A percentile compares a stretch with the other conserved stretches of the same genome.
These are phyloP conservation scores for Lagerstroemia speciosa DNA, from an alignment of 345 rosid species.

Conservation along the genomic window DNA sequence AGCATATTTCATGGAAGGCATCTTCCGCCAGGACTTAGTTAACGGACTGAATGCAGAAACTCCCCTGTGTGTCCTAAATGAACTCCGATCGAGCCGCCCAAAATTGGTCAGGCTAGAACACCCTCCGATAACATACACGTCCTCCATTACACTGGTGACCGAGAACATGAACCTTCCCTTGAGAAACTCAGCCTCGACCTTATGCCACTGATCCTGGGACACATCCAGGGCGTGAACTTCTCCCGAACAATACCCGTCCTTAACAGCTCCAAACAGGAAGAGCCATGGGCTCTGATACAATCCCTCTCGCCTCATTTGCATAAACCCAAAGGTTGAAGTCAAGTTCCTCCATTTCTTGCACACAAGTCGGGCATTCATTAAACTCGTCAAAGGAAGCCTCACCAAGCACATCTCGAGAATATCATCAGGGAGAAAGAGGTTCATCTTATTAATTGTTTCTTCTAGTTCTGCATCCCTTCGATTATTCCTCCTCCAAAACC, in stretches of 20 bases:
- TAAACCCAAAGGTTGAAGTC: conserved; percentile 59
- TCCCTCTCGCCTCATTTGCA: conserved; percentile 68
- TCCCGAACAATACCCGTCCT: conserved; percentile 73
- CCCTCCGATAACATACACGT: conserved; percentile 77
- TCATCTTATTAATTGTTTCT: conserved; percentile 21
- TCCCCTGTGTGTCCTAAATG: conserved; percentile 79
- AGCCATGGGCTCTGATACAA: conserved; percentile 73
- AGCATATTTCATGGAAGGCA: conserved; percentile 73
- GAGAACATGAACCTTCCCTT: conserved; percentile 88
- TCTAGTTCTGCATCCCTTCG: conserved; percentile 28
- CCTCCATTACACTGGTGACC: conserved; percentile 62
- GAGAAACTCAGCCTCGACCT: conserved; percentile 50
- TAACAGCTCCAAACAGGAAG: conserved; percentile 77
- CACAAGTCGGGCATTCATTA: conserved; percentile 84
- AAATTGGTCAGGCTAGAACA: conserved; percentile 59
- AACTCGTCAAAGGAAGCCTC: conserved; percentile 73
- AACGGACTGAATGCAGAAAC: conserved; percentile 67
- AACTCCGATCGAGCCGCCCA: conserved; percentile 70
- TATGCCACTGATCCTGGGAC: conserved; percentile 71
- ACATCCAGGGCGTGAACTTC: conserved; percentile 76
- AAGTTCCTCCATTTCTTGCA: conserved; percentile 88
- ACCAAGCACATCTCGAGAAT: conserved; percentile 86
- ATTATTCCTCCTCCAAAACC: conserved; percentile 63
- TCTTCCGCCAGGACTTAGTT: conserved; percentile 73
- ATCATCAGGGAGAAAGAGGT: conserved; percentile 78